Evolutionary conservation across 352 stramenopile genomes (phyloP), one percentile per base, ranked within the genome.

Genomic region (Phytophthora syringae): DNA sequence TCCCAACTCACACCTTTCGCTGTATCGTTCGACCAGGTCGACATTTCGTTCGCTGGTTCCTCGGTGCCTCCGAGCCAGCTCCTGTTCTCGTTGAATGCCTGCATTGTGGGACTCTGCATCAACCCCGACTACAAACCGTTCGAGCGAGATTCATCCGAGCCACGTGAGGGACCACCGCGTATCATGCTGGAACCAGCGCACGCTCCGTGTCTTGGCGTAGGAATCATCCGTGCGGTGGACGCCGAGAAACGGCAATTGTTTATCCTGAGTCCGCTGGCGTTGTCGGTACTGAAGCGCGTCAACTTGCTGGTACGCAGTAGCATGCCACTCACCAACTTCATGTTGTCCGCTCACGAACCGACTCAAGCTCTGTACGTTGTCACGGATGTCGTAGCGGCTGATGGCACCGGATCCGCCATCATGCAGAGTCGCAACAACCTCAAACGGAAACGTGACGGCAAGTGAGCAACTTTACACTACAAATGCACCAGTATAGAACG

Each of bases 391-490:
- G 66, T 95, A 15, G 49, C 81, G 21, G 79, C 82, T 7, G 84
- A 93, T 42, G 88, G 88, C 61, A 93, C 88, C 0, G 88, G 88
- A 15, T 88, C 88, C 7, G 72, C 74, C 11, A 77, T 72, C 39
- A 95, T 95, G 88, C 82, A 95, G 59, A 94, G 86, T 62, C 85
- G 88, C 56, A 90, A 95, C 68, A 95, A 94, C 61, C 72, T 95
- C 58, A 95, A 95, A 64, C 86, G 88, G 37, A 95, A 95, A 67
- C 84, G 86, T 12, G 86, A 94, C 36, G 54, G 67, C 62, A 79
- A 79, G 54, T 64, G 74, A 72, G 47, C 60, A 61, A 42, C 36
- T 21, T 37, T 36, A 15, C 12, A 20, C 16, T 30, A n/a, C 22
- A 60, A 7, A 21, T 42, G 4, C 21, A 16, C 15, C 18, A 52